phyloP scores from a whole-genome alignment of 495 filamentous ascomycete genomes.

The Penicillium simplicissimum region DNA sequence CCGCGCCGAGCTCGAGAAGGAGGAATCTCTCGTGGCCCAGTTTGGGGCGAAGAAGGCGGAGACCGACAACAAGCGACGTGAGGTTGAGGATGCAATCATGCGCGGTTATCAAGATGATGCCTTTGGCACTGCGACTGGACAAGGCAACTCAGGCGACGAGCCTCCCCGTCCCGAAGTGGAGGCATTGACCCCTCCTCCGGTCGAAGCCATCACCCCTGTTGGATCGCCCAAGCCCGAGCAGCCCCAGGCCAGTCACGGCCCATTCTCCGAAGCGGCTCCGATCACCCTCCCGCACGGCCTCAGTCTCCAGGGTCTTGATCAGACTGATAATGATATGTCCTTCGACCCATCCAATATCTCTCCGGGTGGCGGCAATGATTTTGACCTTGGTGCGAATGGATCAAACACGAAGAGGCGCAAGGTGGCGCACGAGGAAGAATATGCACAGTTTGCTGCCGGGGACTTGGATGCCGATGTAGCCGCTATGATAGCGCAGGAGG shows the following conservation, averaged over 20 bases:
- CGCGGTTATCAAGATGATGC: conserved; percentile 59
- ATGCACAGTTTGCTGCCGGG: conserved; percentile 65
- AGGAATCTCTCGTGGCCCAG: conserved; percentile 62
- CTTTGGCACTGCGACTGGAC: conserved; percentile 39
- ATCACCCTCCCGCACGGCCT: conserved; percentile 29
- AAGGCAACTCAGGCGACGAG: conserved; percentile 46
- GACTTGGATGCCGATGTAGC: conserved; percentile 82
- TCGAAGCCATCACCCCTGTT: conserved; percentile 49
- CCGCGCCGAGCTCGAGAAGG: conserved; percentile 63
- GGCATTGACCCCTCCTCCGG: conserved; percentile 75
- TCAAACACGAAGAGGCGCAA: conserved; percentile 70
- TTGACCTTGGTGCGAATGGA: conserved; percentile 39
- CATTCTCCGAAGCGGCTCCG: conserved; percentile 29
- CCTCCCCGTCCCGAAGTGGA: conserved; percentile 74
- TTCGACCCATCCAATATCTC: conserved; percentile 53
- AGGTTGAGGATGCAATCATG: conserved; percentile 89
- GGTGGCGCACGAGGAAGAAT: conserved; percentile 64
- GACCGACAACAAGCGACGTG: conserved; percentile 74
- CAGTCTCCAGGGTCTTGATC: conserved; percentile 40
- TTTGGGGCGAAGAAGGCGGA: conserved; percentile 60
- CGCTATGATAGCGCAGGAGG: conserved; percentile 68
- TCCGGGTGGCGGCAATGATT: conserved; percentile 34
- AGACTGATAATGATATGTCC: conserved; percentile 36
- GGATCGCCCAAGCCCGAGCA: conserved; percentile 43
- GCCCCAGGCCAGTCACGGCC: conserved; percentile 24